These are phyloP conservation scores for Pyrenochaeta sp. DNA, from an alignment of 2,329 filamentous ascomycete species.

Conservation along the genomic window DNA sequence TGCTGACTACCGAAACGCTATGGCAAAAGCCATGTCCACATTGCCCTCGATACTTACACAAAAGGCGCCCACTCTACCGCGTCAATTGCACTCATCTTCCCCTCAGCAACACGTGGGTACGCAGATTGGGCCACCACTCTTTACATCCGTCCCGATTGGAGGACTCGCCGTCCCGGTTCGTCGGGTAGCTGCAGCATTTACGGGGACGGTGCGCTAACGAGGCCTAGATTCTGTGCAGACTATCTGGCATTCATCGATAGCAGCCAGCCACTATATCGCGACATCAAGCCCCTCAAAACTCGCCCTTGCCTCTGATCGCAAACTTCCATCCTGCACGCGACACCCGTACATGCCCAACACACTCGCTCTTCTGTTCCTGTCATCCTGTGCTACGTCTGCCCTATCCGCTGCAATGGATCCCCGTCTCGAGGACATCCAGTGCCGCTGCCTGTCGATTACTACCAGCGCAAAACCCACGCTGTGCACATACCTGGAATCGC, in stretches of 20 bases:
- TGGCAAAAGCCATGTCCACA: background rate
- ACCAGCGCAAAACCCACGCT: slow-evolving; percentile 21
- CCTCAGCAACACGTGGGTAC: slow-evolving; percentile 5
- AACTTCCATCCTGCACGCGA: background rate
- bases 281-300: slow-evolving; percentile 4
- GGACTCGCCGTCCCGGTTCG: slow-evolving; percentile 1
- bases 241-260: slow-evolving; percentile 1
- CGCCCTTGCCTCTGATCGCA: background rate
- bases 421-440: slow-evolving; percentile 28
- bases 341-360: slow-evolving; percentile 8
- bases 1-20: slow-evolving; percentile 2
- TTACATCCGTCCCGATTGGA: slow-evolving; percentile 3
- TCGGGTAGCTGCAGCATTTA: slow-evolving; percentile 2
- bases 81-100: background rate
- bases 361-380: slow-evolving; percentile 6
- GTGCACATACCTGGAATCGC: slow-evolving; percentile 30
- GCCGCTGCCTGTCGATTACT: slow-evolving; percentile 35
- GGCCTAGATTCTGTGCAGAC: slow-evolving; percentile 12
- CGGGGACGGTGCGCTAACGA: slow-evolving; percentile 11
- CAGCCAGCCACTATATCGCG: slow-evolving; percentile 8
- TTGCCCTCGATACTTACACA: background rate
- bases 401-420: slow-evolving; percentile 20
- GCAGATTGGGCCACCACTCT: background rate
- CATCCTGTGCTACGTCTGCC: slow-evolving; percentile 8
- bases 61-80: background rate